Base-by-base conservation (phyloP, 1,284 basidiomycete genomes). In the Microbotryum silenes-acaulis region DNA sequence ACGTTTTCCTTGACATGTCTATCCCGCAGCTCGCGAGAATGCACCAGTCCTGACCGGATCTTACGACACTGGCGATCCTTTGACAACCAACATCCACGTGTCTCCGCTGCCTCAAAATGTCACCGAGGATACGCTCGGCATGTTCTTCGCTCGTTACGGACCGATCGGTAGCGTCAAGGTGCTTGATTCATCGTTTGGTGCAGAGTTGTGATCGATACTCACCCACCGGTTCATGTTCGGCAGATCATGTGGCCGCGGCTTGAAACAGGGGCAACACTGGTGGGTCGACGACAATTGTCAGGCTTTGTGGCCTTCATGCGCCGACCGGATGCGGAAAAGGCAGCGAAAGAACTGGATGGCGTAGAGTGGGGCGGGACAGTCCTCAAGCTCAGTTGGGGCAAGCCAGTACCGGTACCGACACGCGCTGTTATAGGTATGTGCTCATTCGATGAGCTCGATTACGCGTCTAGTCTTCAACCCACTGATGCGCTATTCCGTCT, bases 271-370 rank as follows among this genome's bases (percentile, higher is more conserved):
- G 73, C 62, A 71, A 66, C 4, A 18, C 57, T 48, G 49, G 51
- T 54, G 33, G 68, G 67, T 44, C 64, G 71, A 2, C 64, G 70
- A 31, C 89, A 89, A 14, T 78, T 97, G 46, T 90, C 88, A 64
- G 94, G 93, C 0, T 98, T 97, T 71, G 93, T 98, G 4, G 89
- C 91, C 0, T 98, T 86, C 76, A 96, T 97, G 91, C 87, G 84
- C 64, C 82, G 94, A 44, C 82, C 82, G 63, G 91, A 94, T 72
- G 94, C 96, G 3, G 92, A 97, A 73, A 78, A 76, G 45, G 93
- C 92, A 2, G 79, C 94, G 21, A 83, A 85, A 25, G 86, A 93
- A 72, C 82, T 89, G 55, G 93, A 97, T 71, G 92, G 92, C 0
- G 85, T 85, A 62, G 88, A 91, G 54, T 97, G 92, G 92, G 88